Conservation (phyloP, 306 rosid genomes). For the Vigna reflexopilosa region DNA sequence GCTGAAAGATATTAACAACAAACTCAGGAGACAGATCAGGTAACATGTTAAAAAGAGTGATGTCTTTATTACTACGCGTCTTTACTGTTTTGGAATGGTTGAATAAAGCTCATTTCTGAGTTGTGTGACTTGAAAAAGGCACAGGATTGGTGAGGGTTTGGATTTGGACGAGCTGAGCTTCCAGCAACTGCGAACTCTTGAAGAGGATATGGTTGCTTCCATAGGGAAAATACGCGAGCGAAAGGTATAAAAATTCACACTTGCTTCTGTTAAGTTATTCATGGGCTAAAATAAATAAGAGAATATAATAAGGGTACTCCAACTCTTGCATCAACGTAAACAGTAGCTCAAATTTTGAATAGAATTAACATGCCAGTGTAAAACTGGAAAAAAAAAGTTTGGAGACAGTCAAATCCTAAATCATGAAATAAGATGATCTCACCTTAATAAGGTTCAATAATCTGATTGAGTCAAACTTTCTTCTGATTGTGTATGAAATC, state of each 20-base stretch:
- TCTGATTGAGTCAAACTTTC: not conserved
- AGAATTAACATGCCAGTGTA: not conserved
- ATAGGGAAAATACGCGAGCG: slow-evolving; percentile 58
- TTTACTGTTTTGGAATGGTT: not conserved
- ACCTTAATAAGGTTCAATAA: not conserved
- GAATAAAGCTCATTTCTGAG: slow-evolving; percentile 14
- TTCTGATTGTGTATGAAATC: not conserved
- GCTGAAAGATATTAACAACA: slow-evolving; percentile 65
- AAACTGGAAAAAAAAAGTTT: not conserved
- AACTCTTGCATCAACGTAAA: not conserved
- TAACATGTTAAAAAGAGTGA: slow-evolving; percentile 14
- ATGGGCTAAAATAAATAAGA: not conserved
- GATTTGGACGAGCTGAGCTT: slow-evolving; percentile 58
- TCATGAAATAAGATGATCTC: not conserved
- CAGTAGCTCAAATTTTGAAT: not conserved
- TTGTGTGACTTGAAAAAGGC: slow-evolving; percentile 53
- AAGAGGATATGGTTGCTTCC: slow-evolving; percentile 56
- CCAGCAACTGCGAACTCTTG: slow-evolving; percentile 65
- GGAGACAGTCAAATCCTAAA: not conserved
- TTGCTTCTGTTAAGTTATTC: not conserved
- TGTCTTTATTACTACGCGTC: not conserved
- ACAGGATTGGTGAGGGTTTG: slow-evolving; percentile 74
- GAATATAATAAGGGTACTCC: not conserved
- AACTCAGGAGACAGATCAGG: slow-evolving; percentile 81
- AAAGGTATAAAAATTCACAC: slow-evolving; percentile 53